Conservation (phyloP, 108 stramenopile species). For the Pseudonitzschia multiseries region DNA sequence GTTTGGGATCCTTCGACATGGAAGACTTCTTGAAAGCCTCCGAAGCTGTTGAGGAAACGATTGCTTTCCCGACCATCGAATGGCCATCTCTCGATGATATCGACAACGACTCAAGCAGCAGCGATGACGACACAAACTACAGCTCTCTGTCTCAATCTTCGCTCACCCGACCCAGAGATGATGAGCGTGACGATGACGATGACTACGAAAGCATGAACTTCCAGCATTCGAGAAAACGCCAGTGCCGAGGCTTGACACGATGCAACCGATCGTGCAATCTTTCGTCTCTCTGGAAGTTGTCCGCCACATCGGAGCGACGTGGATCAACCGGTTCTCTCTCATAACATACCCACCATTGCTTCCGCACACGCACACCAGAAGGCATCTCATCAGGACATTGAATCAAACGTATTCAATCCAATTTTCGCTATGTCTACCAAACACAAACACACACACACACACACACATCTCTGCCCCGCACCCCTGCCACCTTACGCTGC, state of each 20-base stretch:
- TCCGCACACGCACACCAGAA: no score
- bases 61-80: conserved; percentile 35
- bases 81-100: conserved; percentile 34
- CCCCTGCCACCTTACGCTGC: not conserved
- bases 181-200: conserved; percentile 21
- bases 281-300: not conserved
- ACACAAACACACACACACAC: no score
- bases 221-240: conserved; percentile 13
- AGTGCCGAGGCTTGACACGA: conserved; percentile 30
- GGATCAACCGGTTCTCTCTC: conserved; percentile 33
- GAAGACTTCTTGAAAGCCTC: conserved; percentile 24
- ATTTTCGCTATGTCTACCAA: not conserved
- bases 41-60: conserved; percentile 36
- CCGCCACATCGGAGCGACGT: conserved; percentile 5
- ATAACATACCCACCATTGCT: not conserved
- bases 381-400: no score
- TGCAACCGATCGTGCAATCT: conserved; percentile 27
- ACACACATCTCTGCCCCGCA: not conserved
- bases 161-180: not conserved
- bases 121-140: not conserved
- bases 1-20: conserved; percentile 24
- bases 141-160: not conserved
- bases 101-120: conserved; percentile 6
- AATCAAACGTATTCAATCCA: not conserved
- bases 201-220: conserved; percentile 16